phyloP scores from a whole-genome alignment of 495 filamentous ascomycete genomes.

The Trichocladium antarcticum region DNA sequence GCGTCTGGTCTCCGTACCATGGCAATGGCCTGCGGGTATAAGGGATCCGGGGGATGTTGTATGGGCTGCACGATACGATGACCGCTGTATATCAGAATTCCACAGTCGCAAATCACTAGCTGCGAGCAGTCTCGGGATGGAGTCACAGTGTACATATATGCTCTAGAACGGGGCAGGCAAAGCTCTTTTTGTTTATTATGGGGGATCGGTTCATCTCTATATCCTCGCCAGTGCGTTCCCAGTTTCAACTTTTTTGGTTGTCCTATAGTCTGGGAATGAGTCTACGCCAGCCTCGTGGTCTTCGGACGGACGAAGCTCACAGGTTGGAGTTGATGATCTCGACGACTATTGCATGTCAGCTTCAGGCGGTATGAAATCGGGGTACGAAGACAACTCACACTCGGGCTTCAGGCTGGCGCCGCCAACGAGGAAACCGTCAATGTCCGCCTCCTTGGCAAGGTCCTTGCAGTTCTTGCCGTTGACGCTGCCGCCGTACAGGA shows the following conservation, averaged over 20 bases:
- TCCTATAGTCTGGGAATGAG: conserved; percentile 3
- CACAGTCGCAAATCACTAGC: neutral
- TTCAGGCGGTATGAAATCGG: neutral
- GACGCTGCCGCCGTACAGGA: conserved; percentile 93
- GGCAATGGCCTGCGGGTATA: conserved; percentile 44
- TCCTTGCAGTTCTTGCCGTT: conserved; percentile 97
- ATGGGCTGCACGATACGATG: neutral
- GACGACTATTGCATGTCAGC: conserved; percentile 37
- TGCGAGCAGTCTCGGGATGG: neutral
- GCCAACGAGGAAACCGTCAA: conserved; percentile 97
- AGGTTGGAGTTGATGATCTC: conserved; percentile 50
- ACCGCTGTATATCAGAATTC: neutral
- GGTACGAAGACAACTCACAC: conserved; percentile 47
- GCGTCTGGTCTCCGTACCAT: conserved; percentile 91
- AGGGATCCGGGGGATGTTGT: neutral
- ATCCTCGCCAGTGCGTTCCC: conserved; percentile 4
- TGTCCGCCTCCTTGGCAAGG: conserved; percentile 79
- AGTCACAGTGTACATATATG: neutral
- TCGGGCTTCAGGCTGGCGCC: conserved; percentile 97
- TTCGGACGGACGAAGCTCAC: conserved; percentile 16
- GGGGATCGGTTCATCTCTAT: conserved; percentile 4
- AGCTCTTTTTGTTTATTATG: neutral
- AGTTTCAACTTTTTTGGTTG: conserved; percentile 1
- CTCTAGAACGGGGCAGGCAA: neutral
- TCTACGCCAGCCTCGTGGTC: neutral